A percentile compares a stretch with the other conserved stretches of the same genome.
Conservation (phyloP, 1,139 yeast species). For the Diutina siamensis region DNA sequence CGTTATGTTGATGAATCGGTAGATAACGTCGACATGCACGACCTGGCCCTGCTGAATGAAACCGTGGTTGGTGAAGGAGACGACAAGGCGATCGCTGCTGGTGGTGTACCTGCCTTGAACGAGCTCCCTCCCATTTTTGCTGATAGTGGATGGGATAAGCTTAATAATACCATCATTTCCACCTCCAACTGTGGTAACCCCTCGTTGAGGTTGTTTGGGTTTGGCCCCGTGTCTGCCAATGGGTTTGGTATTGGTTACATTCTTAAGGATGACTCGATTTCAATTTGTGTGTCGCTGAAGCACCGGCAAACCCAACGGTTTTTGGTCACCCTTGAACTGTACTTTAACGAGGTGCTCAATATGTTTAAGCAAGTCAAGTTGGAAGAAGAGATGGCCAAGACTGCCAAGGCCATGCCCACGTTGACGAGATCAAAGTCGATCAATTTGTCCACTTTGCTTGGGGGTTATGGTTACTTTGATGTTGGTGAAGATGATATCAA, state of each 20-base stretch:
- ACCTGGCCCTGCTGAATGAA: slow-evolving; percentile 9
- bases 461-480: slow-evolving; percentile 74
- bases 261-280: slow-evolving; percentile 72
- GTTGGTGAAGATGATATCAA: slow-evolving; percentile 61
- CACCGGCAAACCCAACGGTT: slow-evolving; percentile 84
- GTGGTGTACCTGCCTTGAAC: slow-evolving; percentile 7
- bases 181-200: slow-evolving; percentile 62
- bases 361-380: slow-evolving; percentile 35
- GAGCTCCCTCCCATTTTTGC: slow-evolving; percentile 33
- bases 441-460: slow-evolving; percentile 39
- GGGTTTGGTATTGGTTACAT: slow-evolving; percentile 92
- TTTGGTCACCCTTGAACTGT: slow-evolving; percentile 61
- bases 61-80: slow-evolving; percentile 13
- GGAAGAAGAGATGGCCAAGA: neutral
- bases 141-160: slow-evolving; percentile 56
- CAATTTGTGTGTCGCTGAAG: slow-evolving; percentile 80
- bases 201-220: slow-evolving; percentile 74
- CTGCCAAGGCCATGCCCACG: neutral
- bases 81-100: slow-evolving; percentile 8
- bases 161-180: slow-evolving; percentile 43
- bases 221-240: slow-evolving; percentile 83
- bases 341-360: slow-evolving; percentile 51
- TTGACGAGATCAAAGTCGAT: slow-evolving; percentile 6
- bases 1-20: slow-evolving; percentile 38
- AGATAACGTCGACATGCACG: slow-evolving; percentile 10